Percentiles rank a stretch among this genome's conserved stretches.
These are phyloP conservation scores for Diospyros lotus DNA, from an alignment of 148 eudicot genomes.

Conservation along the genomic window DNA sequence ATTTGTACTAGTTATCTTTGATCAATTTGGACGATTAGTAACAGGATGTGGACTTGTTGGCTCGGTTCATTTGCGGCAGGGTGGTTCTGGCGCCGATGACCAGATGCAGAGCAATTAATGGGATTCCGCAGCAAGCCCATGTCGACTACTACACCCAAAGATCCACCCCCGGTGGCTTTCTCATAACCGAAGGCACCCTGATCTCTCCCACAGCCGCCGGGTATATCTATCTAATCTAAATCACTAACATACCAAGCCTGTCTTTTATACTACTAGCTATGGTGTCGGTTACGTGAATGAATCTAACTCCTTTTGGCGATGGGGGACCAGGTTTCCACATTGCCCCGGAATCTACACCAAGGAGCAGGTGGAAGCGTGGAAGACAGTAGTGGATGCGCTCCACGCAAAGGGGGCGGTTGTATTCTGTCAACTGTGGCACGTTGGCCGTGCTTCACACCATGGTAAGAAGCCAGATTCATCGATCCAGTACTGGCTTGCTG, in stretches of 20 bases:
- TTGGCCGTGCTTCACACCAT: constrained; percentile 79
- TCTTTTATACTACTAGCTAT: too few species aligned
- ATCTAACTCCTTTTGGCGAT: background rate
- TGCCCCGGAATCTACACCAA: constrained; percentile 72
- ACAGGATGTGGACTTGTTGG: too few species aligned
- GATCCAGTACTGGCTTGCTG: background rate
- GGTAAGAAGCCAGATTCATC: constrained; percentile 27
- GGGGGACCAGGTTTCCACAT: constrained; percentile 64
- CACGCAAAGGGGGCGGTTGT: constrained; percentile 67
- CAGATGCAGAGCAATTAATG: constrained; percentile 65
- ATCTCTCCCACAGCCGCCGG: constrained; percentile 72
- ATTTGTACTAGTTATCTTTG: too few species aligned
- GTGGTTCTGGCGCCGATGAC: constrained; percentile 86
- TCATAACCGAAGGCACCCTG: constrained; percentile 70
- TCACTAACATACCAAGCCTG: too few species aligned
- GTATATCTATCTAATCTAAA: constrained; percentile 24
- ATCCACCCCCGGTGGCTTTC: constrained; percentile 57
- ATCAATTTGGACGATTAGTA: too few species aligned
- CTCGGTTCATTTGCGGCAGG: constrained; percentile 27
- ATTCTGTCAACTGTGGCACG: constrained; percentile 89
- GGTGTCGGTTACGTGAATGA: background rate
- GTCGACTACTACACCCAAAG: constrained; percentile 65
- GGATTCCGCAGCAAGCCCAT: constrained; percentile 48
- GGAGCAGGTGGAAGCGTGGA: constrained; percentile 82
- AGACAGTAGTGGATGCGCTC: constrained; percentile 66